phyloP scores from a whole-genome alignment of 2,329 filamentous ascomycete species.

The Cylindrodendrum hubeiense region DNA sequence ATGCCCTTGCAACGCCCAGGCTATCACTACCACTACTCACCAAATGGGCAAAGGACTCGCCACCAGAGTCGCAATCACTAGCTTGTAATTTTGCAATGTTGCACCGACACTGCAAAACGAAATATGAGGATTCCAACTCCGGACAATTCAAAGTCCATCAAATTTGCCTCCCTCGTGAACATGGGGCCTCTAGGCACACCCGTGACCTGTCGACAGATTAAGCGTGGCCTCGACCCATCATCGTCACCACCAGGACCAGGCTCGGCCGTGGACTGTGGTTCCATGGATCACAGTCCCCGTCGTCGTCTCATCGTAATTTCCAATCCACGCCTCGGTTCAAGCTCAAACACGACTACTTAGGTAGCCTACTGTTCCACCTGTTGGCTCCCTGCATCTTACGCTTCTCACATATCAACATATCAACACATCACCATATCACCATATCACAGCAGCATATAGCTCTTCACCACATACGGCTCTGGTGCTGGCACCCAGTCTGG shows the following conservation, averaged over 20 bases:
- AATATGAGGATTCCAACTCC: constrained; percentile 5
- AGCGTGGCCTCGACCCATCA: constrained; percentile 17
- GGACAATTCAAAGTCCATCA: constrained; percentile 7
- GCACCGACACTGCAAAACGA: constrained; percentile 6
- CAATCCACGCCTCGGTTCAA: constrained; percentile 29
- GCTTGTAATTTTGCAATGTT: constrained; percentile 5
- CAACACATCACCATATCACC: too few relatives aligned
- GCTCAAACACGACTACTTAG: constrained; percentile 4
- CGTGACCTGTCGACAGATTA: constrained; percentile 1
- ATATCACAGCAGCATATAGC: background rate
- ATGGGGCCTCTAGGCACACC: background rate
- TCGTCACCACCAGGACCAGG: background rate
- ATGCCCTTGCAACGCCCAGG: constrained; percentile 16
- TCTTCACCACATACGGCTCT: background rate
- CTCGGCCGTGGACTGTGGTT: background rate
- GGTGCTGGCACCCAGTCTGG: background rate
- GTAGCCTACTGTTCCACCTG: constrained; percentile 1
- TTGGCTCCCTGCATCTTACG: background rate
- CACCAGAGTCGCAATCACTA: constrained; percentile 1
- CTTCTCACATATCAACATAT: background rate
- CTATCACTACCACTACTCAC: constrained; percentile 1
- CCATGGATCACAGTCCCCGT: constrained; percentile 21
- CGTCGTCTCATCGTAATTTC: constrained; percentile 36
- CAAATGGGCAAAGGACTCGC: constrained; percentile 7
- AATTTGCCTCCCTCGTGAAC: constrained; percentile 13